These are phyloP conservation scores for Blastomyces silverae DNA, from an alignment of 2,329 filamentous ascomycete genomes.

Conservation along the genomic window DNA sequence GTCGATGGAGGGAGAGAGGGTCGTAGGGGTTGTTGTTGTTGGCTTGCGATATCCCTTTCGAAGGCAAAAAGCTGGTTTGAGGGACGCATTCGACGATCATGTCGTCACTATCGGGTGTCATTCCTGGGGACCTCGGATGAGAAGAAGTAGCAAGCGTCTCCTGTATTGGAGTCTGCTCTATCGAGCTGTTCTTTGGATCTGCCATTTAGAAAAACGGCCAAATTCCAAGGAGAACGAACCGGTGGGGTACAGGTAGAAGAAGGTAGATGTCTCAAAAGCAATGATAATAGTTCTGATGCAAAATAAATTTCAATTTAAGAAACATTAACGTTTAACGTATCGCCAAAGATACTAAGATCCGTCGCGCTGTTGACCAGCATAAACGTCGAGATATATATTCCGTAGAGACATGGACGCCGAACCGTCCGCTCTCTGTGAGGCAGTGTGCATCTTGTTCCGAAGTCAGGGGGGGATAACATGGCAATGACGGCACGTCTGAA, in stretches of 20 bases:
- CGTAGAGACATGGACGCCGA: neutral
- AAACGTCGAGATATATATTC: neutral
- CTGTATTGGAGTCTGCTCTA: neutral
- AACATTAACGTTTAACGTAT: neutral
- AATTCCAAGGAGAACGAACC: neutral
- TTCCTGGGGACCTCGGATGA: neutral
- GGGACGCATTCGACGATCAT: neutral
- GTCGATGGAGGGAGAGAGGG: conserved; percentile 17
- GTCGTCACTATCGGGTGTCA: conserved; percentile 1
- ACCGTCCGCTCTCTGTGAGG: neutral
- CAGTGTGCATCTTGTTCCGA: neutral
- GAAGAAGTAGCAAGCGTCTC: neutral
- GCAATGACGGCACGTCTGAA: neutral
- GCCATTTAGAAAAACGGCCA: neutral
- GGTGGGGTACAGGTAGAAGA: neutral
- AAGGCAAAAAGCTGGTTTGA: neutral
- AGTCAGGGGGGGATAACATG: neutral
- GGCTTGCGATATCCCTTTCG: neutral
- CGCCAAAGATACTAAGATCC: neutral
- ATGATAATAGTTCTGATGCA: neutral
- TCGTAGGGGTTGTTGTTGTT: conserved; percentile 17
- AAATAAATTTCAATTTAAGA: neutral
- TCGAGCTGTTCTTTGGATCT: neutral
- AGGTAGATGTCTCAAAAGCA: neutral
- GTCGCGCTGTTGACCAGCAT: neutral